phyloP scores from a whole-genome alignment of 345 rosid species.

The Ceriops decandra region DNA sequence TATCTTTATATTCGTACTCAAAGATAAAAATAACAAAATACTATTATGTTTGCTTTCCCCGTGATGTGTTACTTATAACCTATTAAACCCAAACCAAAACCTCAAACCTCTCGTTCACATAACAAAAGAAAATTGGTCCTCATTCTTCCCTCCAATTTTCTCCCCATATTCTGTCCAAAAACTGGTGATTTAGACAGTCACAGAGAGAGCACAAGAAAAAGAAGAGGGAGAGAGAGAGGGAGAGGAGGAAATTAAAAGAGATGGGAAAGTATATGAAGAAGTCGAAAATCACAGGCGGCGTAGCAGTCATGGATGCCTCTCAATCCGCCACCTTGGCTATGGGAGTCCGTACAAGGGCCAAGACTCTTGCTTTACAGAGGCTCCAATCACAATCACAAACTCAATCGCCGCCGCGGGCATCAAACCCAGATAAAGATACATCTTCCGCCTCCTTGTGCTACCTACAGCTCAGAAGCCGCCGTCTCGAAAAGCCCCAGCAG shows the following conservation, averaged over 20 bases:
- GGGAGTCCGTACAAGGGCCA: constrained; percentile 57
- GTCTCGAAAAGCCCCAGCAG: constrained; percentile 42
- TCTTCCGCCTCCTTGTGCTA: constrained; percentile 34
- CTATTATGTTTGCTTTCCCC: too few species aligned
- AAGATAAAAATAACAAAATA: too few species aligned
- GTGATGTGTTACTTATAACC: background rate
- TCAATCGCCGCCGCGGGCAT: background rate
- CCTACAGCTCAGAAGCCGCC: constrained; percentile 68
- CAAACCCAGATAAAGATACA: constrained; percentile 11
- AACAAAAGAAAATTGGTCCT: background rate
- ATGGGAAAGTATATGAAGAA: constrained; percentile 75
- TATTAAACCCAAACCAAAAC: constrained; percentile 31
- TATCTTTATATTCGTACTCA: too few species aligned
- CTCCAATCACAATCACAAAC: constrained; percentile 27
- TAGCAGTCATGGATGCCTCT: constrained; percentile 36
- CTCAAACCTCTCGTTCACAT: background rate
- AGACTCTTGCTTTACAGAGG: constrained; percentile 53
- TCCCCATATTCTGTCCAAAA: background rate
- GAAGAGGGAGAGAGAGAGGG: too few species aligned
- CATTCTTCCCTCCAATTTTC: background rate
- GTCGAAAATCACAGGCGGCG: constrained; percentile 41
- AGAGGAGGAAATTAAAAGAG: background rate
- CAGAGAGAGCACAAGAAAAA: too few species aligned
- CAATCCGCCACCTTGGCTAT: constrained; percentile 27
- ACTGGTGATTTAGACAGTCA: too few species aligned